These are phyloP conservation scores for Diaporthe sp. DNA, from an alignment of 2,329 filamentous ascomycete genomes.

Conservation along the genomic window DNA sequence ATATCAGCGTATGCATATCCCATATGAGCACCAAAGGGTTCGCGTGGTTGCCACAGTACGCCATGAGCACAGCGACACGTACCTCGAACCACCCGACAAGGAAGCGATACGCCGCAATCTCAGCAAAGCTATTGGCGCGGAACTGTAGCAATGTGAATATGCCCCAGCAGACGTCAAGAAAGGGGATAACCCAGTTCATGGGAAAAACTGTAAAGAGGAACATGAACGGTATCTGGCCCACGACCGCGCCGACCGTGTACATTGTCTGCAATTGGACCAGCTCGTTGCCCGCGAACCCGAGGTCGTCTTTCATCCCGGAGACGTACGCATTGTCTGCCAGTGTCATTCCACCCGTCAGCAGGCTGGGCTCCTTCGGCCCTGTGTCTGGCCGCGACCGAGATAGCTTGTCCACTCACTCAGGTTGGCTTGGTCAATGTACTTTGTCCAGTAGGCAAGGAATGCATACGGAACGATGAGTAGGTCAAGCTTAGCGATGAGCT, in stretches of 20 bases:
- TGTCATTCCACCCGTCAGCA: neutral
- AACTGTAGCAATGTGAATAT: constrained; percentile 70
- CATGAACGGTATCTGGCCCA: constrained; percentile 66
- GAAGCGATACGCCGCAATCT: constrained; percentile 68
- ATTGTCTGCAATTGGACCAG: constrained; percentile 69
- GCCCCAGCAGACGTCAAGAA: constrained; percentile 67
- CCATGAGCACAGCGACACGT: constrained; percentile 34
- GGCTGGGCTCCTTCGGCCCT: constrained; percentile 35
- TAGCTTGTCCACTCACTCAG: constrained; percentile 55
- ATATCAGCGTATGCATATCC: neutral
- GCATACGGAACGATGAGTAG: constrained; percentile 69
- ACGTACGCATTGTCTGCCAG: constrained; percentile 67
- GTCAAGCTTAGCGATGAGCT: constrained; percentile 69
- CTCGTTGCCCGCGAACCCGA: constrained; percentile 66
- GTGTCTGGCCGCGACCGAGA: neutral
- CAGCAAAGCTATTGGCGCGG: constrained; percentile 61
- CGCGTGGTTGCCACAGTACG: neutral
- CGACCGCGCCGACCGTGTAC: constrained; percentile 64
- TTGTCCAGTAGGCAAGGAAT: constrained; percentile 68
- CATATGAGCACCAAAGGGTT: neutral
- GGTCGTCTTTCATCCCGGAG: constrained; percentile 65
- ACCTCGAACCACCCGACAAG: constrained; percentile 67
- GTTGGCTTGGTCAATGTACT: constrained; percentile 69
- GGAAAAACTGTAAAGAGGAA: constrained; percentile 63
- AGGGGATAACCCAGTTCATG: constrained; percentile 65